These are phyloP conservation scores for Calocera cornea DNA, from an alignment of 768 basidiomycete genomes.

Conservation along the genomic window DNA sequence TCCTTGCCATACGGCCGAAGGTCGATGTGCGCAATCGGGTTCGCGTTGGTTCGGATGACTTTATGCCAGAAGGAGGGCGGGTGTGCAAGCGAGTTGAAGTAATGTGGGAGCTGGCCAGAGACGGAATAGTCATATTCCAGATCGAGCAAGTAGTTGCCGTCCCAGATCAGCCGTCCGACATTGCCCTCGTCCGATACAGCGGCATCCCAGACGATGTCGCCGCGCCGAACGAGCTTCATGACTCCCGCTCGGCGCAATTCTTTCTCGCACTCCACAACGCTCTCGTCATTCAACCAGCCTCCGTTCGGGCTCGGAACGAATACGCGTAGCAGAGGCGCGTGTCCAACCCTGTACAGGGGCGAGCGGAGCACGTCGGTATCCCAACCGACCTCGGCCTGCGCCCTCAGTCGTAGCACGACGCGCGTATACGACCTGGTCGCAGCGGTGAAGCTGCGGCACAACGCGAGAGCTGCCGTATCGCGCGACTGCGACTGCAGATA, in stretches of 20 bases:
- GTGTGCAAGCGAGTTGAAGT: conserved; percentile 66
- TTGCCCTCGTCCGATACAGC: conserved; percentile 80
- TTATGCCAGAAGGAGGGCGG: conserved; percentile 83
- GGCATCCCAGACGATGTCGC: conserved; percentile 78
- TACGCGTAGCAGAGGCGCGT: conserved; percentile 64
- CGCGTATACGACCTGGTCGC: conserved; percentile 65
- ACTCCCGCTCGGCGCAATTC: conserved; percentile 63
- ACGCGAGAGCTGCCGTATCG: conserved; percentile 9
- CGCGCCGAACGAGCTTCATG: conserved; percentile 45
- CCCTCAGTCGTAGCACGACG: conserved; percentile 63
- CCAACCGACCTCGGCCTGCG: conserved; percentile 55
- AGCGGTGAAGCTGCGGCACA: conserved; percentile 23
- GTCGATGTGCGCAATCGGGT: conserved; percentile 53
- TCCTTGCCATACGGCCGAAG: conserved; percentile 66
- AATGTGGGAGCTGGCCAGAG: conserved; percentile 64
- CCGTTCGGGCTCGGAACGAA: conserved; percentile 81
- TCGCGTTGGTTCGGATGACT: conserved; percentile 46
- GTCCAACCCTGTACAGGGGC: conserved; percentile 52
- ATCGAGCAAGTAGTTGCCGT: conserved; percentile 74
- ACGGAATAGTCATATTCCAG: conserved; percentile 70
- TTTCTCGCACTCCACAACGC: conserved; percentile 68
- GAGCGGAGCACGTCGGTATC: conserved; percentile 39
- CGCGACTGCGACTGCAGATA: conserved; percentile 43
- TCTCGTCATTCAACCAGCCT: conserved; percentile 71
- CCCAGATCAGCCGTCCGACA: conserved; percentile 72